Percentiles rank a stretch among this genome's conserved stretches.
Conservation (phyloP, 345 rosid species). For the Toxicodendron radicans region DNA sequence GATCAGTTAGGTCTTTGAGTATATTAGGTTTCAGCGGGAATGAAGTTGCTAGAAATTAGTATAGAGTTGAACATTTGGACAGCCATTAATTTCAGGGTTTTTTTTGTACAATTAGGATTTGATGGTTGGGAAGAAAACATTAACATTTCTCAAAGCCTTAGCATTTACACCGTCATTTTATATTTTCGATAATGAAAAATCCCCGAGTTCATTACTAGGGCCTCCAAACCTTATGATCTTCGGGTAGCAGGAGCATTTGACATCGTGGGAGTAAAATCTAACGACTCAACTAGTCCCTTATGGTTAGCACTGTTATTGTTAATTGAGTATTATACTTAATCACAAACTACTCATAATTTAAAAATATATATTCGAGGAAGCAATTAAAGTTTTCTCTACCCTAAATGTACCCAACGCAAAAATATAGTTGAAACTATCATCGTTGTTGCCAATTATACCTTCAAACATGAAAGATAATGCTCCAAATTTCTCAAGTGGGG, state of each 20-base stretch:
- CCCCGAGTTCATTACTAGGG: no score
- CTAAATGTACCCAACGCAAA: background rate
- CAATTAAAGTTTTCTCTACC: background rate
- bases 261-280: no score
- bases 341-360: no score
- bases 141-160: background rate
- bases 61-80: background rate
- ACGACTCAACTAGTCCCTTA: no score
- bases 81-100: background rate
- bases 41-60: background rate
- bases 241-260: no score
- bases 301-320: no score
- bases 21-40: background rate
- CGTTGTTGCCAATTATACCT: background rate
- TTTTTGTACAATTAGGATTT: background rate
- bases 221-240: no score
- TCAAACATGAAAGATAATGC: background rate
- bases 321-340: no score
- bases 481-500: background rate
- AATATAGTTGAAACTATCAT: background rate
- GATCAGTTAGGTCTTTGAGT: background rate
- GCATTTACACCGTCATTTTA: background rate
- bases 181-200: no score
- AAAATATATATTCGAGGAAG: background rate
- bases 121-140: background rate